Base-by-base conservation (phyloP, 768 basidiomycete species). In the Panellus pusillus region DNA sequence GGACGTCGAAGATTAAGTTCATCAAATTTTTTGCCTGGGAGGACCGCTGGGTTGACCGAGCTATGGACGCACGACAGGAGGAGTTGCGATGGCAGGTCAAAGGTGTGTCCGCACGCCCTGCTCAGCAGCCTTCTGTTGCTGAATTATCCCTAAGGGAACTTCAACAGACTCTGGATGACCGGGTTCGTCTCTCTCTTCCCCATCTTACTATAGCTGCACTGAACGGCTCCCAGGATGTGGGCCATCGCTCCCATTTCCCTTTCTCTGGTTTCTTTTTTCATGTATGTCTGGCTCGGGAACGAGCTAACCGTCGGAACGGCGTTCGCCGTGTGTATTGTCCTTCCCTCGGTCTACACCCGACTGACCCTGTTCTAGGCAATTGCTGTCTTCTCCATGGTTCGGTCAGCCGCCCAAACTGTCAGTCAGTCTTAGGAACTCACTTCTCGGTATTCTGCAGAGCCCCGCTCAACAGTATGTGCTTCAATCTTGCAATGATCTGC, bases 1-100 rank as follows among this genome's bases (percentile, higher is more conserved):
- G 37, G 3, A 1, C 20, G 35, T 36, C 5, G 18, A 37, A 14
- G 52, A 39, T 55, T 51, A 87, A 87, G 68, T 87, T 89, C 63
- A 84, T 89, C 74, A 89, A 91, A 67, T 89, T 91, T 74, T 91
- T 91, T 56, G 88, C 88, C 1, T 91, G 89, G 79, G 87, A 89
- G 60, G 78, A 84, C 38, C 78, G 80, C 12, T 92, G 91, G 91
- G 87, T 89, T 39, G 69, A 78, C 24, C 76, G 83, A 12, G 83
- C 78, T 0, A 63, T 84, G 51, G 83, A 85, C 39, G 81, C 87
- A 2, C 75, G 93, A 55, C 77, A 78, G 38, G 70, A 70, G 13
- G 93, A 95, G 72, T 76, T 94, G 70, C 70, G 77, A 51, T 91
- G 90, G 86, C 79, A 92, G 78, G 68, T 87, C 52, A 86, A 86